Base-by-base conservation (phyloP, 352 stramenopile genomes). In the Phytophthora melonis region DNA sequence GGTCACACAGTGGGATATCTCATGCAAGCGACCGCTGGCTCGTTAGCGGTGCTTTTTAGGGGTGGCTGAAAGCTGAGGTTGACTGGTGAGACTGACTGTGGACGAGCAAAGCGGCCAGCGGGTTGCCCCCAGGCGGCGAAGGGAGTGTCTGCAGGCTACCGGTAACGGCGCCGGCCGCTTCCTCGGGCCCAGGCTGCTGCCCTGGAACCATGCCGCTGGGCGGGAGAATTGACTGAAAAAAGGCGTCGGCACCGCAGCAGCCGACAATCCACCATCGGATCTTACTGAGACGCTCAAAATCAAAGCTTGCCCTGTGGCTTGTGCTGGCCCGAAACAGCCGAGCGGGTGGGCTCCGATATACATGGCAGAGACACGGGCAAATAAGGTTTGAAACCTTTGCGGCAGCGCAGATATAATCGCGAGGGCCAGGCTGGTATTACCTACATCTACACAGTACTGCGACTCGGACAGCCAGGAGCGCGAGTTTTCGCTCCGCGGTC, bases 221-320 rank as follows among this genome's bases (percentile, higher is more conserved):
- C 53, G 66, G 60, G 67, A 74, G 60, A 70, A 74, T 74, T 43
- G 52, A 23, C 55, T 74, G 67, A 69, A 74, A 74, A 65, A 69
- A 68, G n/a, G 52, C 18, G 11, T 39, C 36, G 6, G 2, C 34
- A 64, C n/a, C 58, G 36, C 13, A 14, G 49, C 67, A 74, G 67
- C 67, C 60, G 67, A 74, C 67, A 70, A 74, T 74, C 67, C 67
- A 70, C 67, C 67, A 58, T 61, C n/a, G 36, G n/a, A 23, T 14
- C 25, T 63, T 27, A 53, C 9, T 74, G 67, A 74, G 67, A 74
- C 61, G 60, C 13, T 68, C 36, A 13, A 14, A 16, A 43, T 0
- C 36, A 13, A 43, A 34, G 30, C 30, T 34, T 50, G 23, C 5
- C 63, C 60, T n/a, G 13, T 43, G 36, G 36, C 36, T 10, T 43